Percentiles rank a stretch among this genome's conserved stretches.
These are phyloP conservation scores for Fusarium fujikuroi DNA, from an alignment of 2,329 filamentous ascomycete genomes.

Conservation along the genomic window DNA sequence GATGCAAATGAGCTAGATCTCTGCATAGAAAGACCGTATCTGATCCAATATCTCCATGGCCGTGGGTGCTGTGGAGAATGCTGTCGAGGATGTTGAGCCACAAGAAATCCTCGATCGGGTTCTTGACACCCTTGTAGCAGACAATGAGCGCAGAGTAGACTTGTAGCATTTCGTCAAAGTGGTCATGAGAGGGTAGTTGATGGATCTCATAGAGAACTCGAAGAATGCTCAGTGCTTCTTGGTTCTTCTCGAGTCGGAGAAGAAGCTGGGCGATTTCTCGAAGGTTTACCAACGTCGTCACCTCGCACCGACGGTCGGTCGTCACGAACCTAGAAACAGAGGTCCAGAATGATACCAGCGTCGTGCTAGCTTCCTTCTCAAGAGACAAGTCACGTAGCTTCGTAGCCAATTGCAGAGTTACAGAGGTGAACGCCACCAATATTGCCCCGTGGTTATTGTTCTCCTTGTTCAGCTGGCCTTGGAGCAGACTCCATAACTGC, in stretches of 20 bases:
- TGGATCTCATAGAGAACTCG: background rate
- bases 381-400: background rate
- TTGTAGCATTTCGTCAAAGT: background rate
- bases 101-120: background rate
- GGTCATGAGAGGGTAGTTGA: background rate
- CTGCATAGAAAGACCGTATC: background rate
- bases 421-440: background rate
- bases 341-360: background rate
- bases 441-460: background rate
- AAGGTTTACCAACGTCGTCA: background rate
- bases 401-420: background rate
- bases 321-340: background rate
- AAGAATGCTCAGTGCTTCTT: background rate
- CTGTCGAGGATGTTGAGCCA: background rate
- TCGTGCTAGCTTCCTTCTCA: background rate
- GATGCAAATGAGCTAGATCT: background rate
- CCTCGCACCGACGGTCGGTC: background rate
- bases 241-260: background rate
- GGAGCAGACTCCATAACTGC: background rate
- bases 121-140: background rate
- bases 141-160: rapidly evolving
- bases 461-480: background rate
- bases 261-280: background rate
- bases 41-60: background rate
- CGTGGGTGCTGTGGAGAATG: background rate